Evolutionary conservation across 139 green algal species (phyloP), one percentile per base, ranked within the genome.

Genomic region (Diplosphaera chodatii): DNA sequence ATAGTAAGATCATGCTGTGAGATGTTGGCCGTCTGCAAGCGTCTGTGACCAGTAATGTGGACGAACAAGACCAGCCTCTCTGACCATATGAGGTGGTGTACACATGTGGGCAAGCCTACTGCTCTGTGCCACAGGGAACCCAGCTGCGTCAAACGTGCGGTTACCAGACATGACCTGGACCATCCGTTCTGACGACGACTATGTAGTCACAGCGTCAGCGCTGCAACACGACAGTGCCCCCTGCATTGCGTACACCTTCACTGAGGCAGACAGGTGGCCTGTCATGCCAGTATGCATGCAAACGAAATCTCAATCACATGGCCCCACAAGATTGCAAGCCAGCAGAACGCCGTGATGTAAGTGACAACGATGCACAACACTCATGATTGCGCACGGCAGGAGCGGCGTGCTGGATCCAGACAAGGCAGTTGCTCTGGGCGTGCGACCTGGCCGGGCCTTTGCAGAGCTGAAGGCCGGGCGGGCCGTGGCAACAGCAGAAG

Each of bases 121-220:
- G n/a, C 32, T 22, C 73, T 0, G 28, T 67, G 27, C 10, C 18
- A 41, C 71, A 76, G 77, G 77, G 23, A 64, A 82, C 65, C 68
- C 66, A 1, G 3, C 3, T 1, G 40, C 25, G n/a, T 55, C 29
- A 29, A 65, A 56, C 27, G 55, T 82, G 21, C 4, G 10, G 1
- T 31, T 77, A 0, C 31, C 30, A 0, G 73, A 75, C 31, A 74
- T 88, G 73, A 78, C 67, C 0, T 88, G 83, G 83, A 88, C 78
- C 0, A 33, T 88, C 2, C 25, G 33, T 3, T 70, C 64, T 37
- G 82, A 85, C 37, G 48, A 77, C 30, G 73, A 82, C 22, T 80
- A 59, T 29, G 40, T 70, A 1, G 63, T 88, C 15, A 82, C 37
- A 5, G 76, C 66, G 4, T 69, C 66, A 2, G 32, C 66, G 48